Conservation (phyloP, 176 grass and related monocot species). For the Puccinellia tenuiflora region DNA sequence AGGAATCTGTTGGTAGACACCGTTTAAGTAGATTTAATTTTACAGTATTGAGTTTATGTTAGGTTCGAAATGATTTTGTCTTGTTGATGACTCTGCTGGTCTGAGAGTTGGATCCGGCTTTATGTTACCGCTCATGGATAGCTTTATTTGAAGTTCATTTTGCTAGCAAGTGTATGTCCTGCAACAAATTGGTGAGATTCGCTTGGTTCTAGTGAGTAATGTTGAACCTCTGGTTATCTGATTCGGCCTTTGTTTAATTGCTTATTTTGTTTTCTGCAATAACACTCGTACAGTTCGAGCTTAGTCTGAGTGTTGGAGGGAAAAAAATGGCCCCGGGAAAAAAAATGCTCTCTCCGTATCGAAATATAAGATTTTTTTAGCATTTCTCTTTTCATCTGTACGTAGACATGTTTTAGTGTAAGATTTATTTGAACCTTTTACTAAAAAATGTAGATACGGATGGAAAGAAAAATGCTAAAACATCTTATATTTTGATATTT, state of each 20-base stretch:
- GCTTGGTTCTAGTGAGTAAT: not conserved
- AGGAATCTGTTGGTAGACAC: slow-evolving; percentile 27
- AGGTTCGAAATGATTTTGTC: slow-evolving; percentile 34
- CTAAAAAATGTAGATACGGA: too few relatives aligned
- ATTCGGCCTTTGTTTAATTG: not conserved
- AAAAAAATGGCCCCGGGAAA: too few relatives aligned
- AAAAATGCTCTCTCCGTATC: too few relatives aligned
- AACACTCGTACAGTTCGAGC: not conserved
- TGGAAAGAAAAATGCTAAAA: too few relatives aligned
- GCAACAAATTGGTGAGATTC: not conserved
- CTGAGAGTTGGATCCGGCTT: not conserved
- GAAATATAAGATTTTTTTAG: too few relatives aligned
- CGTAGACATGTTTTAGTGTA: too few relatives aligned
- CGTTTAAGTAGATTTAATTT: slow-evolving; percentile 26
- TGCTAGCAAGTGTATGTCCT: not conserved
- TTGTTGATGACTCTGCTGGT: slow-evolving; percentile 25
- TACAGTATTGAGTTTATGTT: slow-evolving; percentile 26
- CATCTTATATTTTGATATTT: too few relatives aligned
- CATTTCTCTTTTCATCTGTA: too few relatives aligned
- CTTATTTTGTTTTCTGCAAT: not conserved
- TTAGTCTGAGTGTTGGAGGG: too few relatives aligned
- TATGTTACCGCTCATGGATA: slow-evolving; percentile 18
- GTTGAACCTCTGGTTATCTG: not conserved
- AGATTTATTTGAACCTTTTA: too few relatives aligned
- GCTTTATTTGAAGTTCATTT: slow-evolving; percentile 24